Evolutionary conservation across 2,329 filamentous ascomycete genomes (phyloP), one percentile per base, ranked within the genome.

Genomic region (Xylariaceae sp.): DNA sequence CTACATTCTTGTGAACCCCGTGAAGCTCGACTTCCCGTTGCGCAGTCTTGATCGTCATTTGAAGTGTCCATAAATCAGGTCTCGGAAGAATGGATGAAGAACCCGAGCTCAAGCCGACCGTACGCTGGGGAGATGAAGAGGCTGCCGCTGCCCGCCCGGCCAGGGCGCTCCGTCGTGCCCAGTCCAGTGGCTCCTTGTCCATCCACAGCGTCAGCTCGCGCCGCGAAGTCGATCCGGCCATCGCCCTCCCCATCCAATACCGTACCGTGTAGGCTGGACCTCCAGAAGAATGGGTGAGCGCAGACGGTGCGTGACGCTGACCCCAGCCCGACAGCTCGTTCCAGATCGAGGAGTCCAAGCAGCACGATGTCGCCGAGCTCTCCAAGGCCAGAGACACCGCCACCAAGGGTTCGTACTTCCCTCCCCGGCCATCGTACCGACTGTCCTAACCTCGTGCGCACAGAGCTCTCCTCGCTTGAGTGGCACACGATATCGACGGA

Each of bases 401-500:
- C 3, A 60, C 65, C 3, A 68, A 47, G 40, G 51, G 50, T 51
- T 9, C 16, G 40, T 34, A 32, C n/a, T n/a, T 5, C 13, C 31
- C 12, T 4, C 11, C 16, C 5, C 8, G 3, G n/a, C n/a, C n/a
- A n/a, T n/a, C n/a, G n/a, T 16, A n/a, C 7, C 7, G 6, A 8
- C 3, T 4, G 15, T 21, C 27, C 42, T 53, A 25, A 58, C 33
- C 30, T 28, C 12, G 15, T 8, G 26, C 21, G 19, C 24, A 22
- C 32, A 77, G 75, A 79, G 42, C 68, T 81, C 34, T 72, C 68
- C 32, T 66, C 70, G 37, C 64, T 85, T 31, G 76, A 84, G 48
- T 83, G 81, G 77, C 82, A 87, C 53, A 75, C 61, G 0, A 59
- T 83, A 9, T 55, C 72, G 0, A 49, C 67, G 10, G 62, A 73